Evolutionary conservation across 2,329 filamentous ascomycete genomes (phyloP).

Genomic region (Aureobasidium zeae): DNA sequence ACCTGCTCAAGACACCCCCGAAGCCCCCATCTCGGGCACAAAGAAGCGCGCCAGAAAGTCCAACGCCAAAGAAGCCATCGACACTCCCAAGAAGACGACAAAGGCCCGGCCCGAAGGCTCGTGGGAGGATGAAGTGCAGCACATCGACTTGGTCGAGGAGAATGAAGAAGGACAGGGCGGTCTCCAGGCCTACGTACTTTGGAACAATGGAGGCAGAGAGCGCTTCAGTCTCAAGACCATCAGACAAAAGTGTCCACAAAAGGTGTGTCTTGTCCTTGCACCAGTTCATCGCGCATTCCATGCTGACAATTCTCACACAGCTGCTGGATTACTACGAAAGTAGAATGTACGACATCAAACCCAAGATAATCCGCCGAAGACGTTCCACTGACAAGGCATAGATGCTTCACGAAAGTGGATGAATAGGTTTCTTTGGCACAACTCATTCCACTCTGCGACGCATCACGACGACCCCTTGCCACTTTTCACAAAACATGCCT

Average conservation of each 20-base stretch:
- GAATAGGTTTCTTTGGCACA: not conserved
- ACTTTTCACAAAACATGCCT: not conserved
- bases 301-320: not conserved
- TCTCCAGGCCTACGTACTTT: constrained; percentile 60
- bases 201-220: constrained; percentile 65
- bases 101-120: constrained; percentile 61
- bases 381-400: constrained; percentile 13
- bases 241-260: constrained; percentile 70
- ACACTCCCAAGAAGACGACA: constrained; percentile 32
- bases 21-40: constrained; percentile 7
- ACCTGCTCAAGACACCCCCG: constrained; percentile 17
- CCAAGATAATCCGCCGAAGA: constrained; percentile 10
- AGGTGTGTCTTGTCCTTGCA: constrained; percentile 37
- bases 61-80: constrained; percentile 24
- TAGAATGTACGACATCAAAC: constrained; percentile 8
- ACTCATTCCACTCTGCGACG: not conserved
- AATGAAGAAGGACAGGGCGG: constrained; percentile 33
- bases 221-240: constrained; percentile 60
- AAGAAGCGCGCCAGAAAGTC: constrained; percentile 14
- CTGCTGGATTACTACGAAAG: constrained; percentile 13
- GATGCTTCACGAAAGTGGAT: constrained; percentile 5
- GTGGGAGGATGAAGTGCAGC: constrained; percentile 66
- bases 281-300: no score
- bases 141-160: constrained; percentile 65
- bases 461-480: not conserved